A percentile compares a stretch with the other conserved stretches of the same genome.
Evolutionary conservation across 139 green algal genomes (phyloP).

Genomic region (Pycnococcus provasolii): DNA sequence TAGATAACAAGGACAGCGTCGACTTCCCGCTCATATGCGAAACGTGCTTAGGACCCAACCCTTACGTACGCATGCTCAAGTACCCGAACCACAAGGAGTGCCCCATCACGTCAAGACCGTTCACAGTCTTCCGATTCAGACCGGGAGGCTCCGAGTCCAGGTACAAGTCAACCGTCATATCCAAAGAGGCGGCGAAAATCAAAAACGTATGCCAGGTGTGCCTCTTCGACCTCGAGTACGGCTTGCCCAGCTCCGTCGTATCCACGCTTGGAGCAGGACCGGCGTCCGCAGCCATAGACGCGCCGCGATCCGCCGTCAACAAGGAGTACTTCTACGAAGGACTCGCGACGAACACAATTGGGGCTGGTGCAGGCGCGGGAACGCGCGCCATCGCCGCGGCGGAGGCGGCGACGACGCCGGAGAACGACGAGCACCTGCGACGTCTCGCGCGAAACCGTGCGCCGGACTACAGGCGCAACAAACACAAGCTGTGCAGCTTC

Average conservation of each 20-base stretch:
- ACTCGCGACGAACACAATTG: no score
- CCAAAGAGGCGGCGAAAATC: conserved; percentile 91
- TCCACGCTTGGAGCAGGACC: neutral
- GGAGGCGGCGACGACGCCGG: neutral
- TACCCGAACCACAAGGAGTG: conserved; percentile 36
- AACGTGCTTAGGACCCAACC: conserved; percentile 92
- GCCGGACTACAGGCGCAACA: conserved; percentile 96
- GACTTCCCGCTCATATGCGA: conserved; percentile 97
- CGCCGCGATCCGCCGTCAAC: neutral
- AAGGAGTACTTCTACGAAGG: no score
- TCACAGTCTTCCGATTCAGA: conserved; percentile 39
- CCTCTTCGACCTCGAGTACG: conserved; percentile 93
- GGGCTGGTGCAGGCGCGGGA: no score
- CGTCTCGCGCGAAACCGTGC: no score
- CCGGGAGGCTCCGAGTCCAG: conserved; percentile 34
- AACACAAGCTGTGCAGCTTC: conserved; percentile 86
- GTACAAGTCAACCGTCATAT: conserved; percentile 97
- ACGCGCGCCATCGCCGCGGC: neutral
- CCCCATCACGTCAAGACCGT: conserved; percentile 36
- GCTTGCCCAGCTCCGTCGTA: conserved; percentile 44
- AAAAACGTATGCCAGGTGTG: conserved; percentile 99
- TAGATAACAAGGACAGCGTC: conserved; percentile 46
- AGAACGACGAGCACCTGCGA: neutral
- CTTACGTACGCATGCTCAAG: conserved; percentile 93
- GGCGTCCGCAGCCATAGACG: neutral